Base-by-base conservation (phyloP, 2,329 filamentous ascomycete genomes). In the Byssothecium circinans region DNA sequence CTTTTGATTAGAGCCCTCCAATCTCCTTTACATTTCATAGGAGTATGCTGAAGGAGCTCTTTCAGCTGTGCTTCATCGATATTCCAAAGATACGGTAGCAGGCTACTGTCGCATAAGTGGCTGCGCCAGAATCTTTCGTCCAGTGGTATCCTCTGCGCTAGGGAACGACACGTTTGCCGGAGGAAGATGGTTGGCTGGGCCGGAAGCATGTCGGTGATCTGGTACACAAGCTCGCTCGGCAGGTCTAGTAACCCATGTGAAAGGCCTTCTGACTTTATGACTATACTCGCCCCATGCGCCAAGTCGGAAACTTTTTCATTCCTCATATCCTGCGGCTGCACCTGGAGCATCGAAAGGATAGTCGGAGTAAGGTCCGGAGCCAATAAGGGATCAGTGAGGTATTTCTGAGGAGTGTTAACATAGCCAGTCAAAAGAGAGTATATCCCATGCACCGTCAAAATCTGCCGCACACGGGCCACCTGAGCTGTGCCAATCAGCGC, bases 71-170 rank as follows among this genome's bases (percentile, higher is more conserved):
- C 37, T 4, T 42, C 47, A 27, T 63, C 48, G 3, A 67, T 38
- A 39, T 65, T 61, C 60, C 64, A 65, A 8, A 65, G 34, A 27
- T 64, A 57, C 3, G 57, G 54, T 18, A 63, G 49, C 10, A 60
- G 41, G 18, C 41, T 57, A 19, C 61, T 59, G 8, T 50, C 43
- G 11, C 52, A 41, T n/a, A 67, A 47, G 5, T 48, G 54, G 11
- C 54, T 47, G 14, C 57, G 52, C 62, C 64, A 67, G 39, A 64
- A 67, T 2, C 45, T 43, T n/a, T 60, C 52, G 33, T 64, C 49
- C 14, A 66, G 45, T 10, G 47, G 53, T 6, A 61, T 35, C 17
- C 57, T 62, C 7, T 20, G 23, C 10, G 56, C 49, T n/a, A 65
- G 43, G 1, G 45, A 27, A 35, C 51, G 60, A 0, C 60, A 63